A percentile compares a stretch with the other conserved stretches of the same genome.
Conservation (phyloP, 2,329 filamentous ascomycete species). For the Clarireedia sp. region DNA sequence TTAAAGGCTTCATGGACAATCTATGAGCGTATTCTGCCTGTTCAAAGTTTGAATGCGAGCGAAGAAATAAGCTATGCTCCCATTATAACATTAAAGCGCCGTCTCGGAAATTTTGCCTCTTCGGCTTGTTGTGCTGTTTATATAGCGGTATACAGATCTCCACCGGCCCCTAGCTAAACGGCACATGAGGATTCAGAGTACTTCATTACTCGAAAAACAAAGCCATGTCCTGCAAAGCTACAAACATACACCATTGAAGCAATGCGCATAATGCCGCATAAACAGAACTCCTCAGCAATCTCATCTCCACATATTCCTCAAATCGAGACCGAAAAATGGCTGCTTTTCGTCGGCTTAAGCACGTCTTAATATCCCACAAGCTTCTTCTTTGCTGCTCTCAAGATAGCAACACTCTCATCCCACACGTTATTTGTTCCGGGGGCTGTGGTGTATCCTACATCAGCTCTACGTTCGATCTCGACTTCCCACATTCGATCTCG, state of each 20-base stretch:
- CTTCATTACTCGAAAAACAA: neutral
- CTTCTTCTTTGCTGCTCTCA: slow-evolving; percentile 8
- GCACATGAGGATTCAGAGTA: neutral
- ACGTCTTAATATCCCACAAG: slow-evolving; percentile 5
- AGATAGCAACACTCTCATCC: slow-evolving; percentile 7
- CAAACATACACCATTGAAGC: too few relatives aligned
- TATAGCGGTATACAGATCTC: too few relatives aligned
- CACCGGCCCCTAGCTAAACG: too few relatives aligned
- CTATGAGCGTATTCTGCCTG: too few relatives aligned
- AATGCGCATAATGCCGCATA: too few relatives aligned
- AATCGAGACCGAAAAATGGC: neutral
- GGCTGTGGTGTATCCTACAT: neutral
- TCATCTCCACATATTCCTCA: neutral
- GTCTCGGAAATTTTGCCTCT: too few relatives aligned
- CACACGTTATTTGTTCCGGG: neutral
- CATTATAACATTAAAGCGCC: too few relatives aligned
- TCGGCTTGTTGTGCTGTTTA: too few relatives aligned
- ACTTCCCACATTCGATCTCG: slow-evolving; percentile 17
- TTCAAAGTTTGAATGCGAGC: too few relatives aligned
- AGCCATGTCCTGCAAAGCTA: neutral
- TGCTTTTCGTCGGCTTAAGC: neutral
- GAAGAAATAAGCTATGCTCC: too few relatives aligned
- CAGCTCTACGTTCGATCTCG: slow-evolving; percentile 12
- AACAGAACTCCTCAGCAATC: too few relatives aligned
- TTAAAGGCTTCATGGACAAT: too few relatives aligned